Evolutionary conservation across 805 yeast genomes (phyloP).

Genomic region (Cyberlindnera lachancei): DNA sequence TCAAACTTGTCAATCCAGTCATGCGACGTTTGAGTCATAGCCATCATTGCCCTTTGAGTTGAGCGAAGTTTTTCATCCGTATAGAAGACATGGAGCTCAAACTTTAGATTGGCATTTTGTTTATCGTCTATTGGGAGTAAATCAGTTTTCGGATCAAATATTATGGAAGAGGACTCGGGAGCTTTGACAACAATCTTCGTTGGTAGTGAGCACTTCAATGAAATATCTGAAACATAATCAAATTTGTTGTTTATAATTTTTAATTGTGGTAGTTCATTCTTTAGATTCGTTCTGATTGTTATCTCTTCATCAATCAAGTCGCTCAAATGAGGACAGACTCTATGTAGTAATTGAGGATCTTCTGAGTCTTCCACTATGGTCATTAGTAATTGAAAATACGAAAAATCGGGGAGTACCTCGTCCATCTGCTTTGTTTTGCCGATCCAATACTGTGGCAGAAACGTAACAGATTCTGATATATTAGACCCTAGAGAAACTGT

Average conservation of each 20-base stretch:
- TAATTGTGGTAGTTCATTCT: slow-evolving; percentile 24
- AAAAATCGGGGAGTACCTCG: slow-evolving; percentile 43
- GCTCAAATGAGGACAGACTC: slow-evolving; percentile 28
- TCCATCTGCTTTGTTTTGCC: slow-evolving; percentile 42
- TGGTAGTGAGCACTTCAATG: slow-evolving; percentile 43
- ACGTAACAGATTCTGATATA: slow-evolving; percentile 46
- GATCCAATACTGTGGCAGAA: slow-evolving; percentile 55
- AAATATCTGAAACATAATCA: slow-evolving; percentile 48
- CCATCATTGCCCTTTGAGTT: slow-evolving; percentile 29
- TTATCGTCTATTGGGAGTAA: not conserved
- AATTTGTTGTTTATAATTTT: slow-evolving; percentile 29
- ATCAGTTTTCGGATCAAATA: slow-evolving; percentile 5
- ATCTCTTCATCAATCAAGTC: slow-evolving; percentile 36
- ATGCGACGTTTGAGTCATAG: slow-evolving; percentile 37
- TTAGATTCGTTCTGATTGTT: slow-evolving; percentile 30
- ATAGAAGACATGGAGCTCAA: slow-evolving; percentile 39
- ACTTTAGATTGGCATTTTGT: slow-evolving; percentile 16
- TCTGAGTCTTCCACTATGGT: slow-evolving; percentile 37
- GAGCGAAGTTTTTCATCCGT: slow-evolving; percentile 46
- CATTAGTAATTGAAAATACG: slow-evolving; percentile 39
- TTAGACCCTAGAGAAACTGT: slow-evolving; percentile 47
- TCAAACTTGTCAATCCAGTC: slow-evolving; percentile 47
- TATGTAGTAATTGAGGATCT: slow-evolving; percentile 29
- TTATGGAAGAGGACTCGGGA: slow-evolving; percentile 25
- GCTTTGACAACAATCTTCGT: slow-evolving; percentile 39